Evolutionary conservation across 192 early-diverging fungal species (phyloP), one percentile per base, ranked within the genome.

Genomic region (Linnemannia schmuckeri): DNA sequence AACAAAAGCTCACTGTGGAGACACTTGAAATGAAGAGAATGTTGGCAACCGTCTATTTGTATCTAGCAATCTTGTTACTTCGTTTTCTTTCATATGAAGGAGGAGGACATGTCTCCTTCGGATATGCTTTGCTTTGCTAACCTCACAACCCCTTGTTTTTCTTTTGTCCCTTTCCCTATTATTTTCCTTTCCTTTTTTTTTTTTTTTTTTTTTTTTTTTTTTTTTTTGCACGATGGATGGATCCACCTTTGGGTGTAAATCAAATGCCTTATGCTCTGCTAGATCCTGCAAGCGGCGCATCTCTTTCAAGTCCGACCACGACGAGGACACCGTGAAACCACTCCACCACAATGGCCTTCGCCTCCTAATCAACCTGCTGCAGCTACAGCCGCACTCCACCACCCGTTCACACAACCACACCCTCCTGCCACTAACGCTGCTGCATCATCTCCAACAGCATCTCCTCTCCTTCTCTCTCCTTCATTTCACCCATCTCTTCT

Each of bases 241-340:
- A 46, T 22, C 47, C 49, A n/a, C 55, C 55, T 12, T 66, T 66
- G 61, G 61, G 12, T 66, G 0, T 66, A 30, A 66, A 66, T 15
- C 54, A 72, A 41, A 61, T 46, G 52, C 61, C 27, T 35, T 70
- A 17, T 54, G 4, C 47, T 30, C 17, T 79, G 37, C 33, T 57
- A 87, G 85, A 81, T 87, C 27, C 46, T 87, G 44, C 76, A 87
- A 35, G 85, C 76, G 15, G 79, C 85, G 42, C 55, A 71, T 38
- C 85, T 87, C 37, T 78, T 87, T 10, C 85, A 87, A 44, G 49
- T 87, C 38, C 41, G 85, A 35, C 85, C 85, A 7, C 70, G 47
- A 30, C 66, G 85, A 3, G 83, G 83, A 18, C 40, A 44, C 40
- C 72, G 46, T 38, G 72, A 66, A 44, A 42, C 61, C 76, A 38